phyloP scores from a whole-genome alignment of 2,329 filamentous ascomycete genomes.

The Nannizzia gypsea region DNA sequence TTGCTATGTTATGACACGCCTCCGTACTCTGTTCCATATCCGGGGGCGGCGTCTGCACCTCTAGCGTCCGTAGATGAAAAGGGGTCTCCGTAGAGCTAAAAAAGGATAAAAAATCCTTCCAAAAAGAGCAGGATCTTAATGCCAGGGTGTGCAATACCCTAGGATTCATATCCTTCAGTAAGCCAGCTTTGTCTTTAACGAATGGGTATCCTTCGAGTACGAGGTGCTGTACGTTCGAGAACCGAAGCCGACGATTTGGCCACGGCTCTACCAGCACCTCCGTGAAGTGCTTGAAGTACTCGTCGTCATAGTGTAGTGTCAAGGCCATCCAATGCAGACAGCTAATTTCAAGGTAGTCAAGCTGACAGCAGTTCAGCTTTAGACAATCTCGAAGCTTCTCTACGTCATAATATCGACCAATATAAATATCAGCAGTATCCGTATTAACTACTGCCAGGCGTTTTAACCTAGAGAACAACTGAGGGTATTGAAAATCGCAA shows the following conservation, averaged over 20 bases:
- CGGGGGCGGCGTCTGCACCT: neutral
- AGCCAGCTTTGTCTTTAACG: too few species aligned
- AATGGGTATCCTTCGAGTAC: neutral
- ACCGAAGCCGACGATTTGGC: neutral
- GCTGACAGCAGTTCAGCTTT: neutral
- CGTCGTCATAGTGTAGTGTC: too few species aligned
- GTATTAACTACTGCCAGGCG: neutral
- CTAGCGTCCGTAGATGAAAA: neutral
- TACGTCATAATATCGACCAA: neutral
- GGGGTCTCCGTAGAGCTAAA: neutral
- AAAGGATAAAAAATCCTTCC: neutral
- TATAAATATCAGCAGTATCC: too few species aligned
- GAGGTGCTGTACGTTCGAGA: neutral
- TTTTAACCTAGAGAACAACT: neutral
- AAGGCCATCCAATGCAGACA: neutral
- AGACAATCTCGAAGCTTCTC: neutral
- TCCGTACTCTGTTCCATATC: neutral
- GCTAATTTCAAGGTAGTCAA: neutral
- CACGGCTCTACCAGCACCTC: neutral
- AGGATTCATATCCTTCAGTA: neutral
- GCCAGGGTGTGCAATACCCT: neutral
- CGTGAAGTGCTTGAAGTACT: neutral
- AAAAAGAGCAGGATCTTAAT: neutral
- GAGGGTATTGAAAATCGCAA: neutral
- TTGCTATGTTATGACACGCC: neutral